Evolutionary conservation across 2,329 filamentous ascomycete genomes (phyloP).

Genomic region (Lachnellula suecica): DNA sequence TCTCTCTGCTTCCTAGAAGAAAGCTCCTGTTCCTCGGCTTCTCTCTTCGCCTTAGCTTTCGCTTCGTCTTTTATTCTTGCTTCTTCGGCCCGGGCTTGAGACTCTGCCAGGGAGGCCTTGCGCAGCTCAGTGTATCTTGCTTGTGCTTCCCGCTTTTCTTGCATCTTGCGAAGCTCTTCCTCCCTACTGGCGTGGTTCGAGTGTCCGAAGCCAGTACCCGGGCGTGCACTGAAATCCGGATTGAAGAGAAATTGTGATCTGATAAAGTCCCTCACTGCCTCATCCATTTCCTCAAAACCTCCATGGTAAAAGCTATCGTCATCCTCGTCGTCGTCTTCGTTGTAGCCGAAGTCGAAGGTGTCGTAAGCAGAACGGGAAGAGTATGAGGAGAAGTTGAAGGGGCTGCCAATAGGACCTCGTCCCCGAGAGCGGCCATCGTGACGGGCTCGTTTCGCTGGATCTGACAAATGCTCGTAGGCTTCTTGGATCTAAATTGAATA

Average conservation of each 20-base stretch:
- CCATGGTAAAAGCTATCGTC: neutral
- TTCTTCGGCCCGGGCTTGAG: neutral
- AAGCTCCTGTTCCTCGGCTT: neutral
- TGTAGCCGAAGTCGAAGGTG: no score
- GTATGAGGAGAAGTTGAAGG: neutral
- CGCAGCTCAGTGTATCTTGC: neutral
- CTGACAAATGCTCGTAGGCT: conserved; percentile 20
- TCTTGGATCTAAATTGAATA: neutral
- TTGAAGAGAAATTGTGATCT: neutral
- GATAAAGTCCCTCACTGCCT: neutral
- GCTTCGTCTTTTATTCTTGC: neutral
- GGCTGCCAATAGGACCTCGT: neutral
- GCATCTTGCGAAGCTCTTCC: neutral
- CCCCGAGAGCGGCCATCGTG: conserved; percentile 7
- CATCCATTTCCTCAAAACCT: neutral
- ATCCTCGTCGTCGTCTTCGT: neutral
- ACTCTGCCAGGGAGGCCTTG: neutral
- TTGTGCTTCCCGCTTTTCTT: neutral
- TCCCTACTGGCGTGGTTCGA: neutral
- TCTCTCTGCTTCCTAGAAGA: neutral
- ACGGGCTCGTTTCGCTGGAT: conserved; percentile 1
- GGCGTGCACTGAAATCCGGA: neutral
- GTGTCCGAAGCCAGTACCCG: neutral
- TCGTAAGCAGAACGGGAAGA: no score
- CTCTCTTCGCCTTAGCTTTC: neutral